These are phyloP conservation scores for Trichoderma parareesei DNA, from an alignment of 495 filamentous ascomycete species.

Conservation along the genomic window DNA sequence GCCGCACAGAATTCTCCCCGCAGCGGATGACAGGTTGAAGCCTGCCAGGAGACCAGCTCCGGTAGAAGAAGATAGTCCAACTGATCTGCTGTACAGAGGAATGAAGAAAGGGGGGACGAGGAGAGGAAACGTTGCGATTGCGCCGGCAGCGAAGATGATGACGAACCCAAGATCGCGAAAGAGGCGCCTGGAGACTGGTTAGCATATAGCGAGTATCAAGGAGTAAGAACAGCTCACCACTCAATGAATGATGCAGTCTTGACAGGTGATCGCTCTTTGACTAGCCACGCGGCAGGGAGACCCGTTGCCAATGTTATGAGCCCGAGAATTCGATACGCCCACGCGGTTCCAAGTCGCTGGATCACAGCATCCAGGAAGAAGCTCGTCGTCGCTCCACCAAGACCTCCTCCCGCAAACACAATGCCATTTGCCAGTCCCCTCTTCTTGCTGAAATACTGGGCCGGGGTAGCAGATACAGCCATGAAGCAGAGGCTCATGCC, in stretches of 20 bases:
- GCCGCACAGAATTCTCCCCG: constrained; percentile 44
- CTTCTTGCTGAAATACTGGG: constrained; percentile 48
- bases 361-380: constrained; percentile 42
- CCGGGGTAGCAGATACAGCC: constrained; percentile 39
- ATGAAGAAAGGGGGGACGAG: constrained; percentile 55
- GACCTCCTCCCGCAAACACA: constrained; percentile 45
- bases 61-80: constrained; percentile 38
- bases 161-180: constrained; percentile 43
- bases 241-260: constrained; percentile 43
- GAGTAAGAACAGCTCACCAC: constrained; percentile 24
- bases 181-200: constrained; percentile 27
- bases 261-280: constrained; percentile 39
- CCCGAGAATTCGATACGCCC: constrained; percentile 48
- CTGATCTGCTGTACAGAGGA: constrained; percentile 27
- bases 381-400: constrained; percentile 44
- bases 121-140: constrained; percentile 51
- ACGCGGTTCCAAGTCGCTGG: constrained; percentile 37
- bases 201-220: not conserved
- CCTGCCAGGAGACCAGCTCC: constrained; percentile 48
- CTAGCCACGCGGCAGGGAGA: constrained; percentile 47
- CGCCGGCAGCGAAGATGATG: constrained; percentile 44
- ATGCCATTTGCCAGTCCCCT: constrained; percentile 50
- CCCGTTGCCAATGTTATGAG: constrained; percentile 24
- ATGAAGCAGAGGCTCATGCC: constrained; percentile 34
- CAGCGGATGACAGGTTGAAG: constrained; percentile 47